Conservation (phyloP, 768 basidiomycete species). For the Coprinopsis sp. region DNA sequence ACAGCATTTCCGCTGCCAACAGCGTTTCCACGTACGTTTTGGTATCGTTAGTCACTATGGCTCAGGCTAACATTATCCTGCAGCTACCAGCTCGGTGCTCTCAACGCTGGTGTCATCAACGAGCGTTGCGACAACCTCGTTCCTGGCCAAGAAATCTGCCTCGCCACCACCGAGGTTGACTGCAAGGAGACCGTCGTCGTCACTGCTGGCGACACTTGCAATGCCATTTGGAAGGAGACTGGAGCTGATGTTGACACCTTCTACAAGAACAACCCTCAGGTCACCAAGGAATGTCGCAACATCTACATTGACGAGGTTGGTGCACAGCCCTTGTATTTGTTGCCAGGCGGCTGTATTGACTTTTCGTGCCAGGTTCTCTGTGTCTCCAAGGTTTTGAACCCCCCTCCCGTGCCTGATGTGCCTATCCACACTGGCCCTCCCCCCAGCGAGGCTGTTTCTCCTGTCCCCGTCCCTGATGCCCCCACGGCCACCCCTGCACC, state of each 20-base stretch:
- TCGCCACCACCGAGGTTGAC: slow-evolving; percentile 56
- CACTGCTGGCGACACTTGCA: slow-evolving; percentile 51
- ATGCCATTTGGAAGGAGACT: slow-evolving; percentile 33
- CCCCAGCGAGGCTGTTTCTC: slow-evolving; percentile 27
- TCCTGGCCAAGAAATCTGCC: slow-evolving; percentile 50
- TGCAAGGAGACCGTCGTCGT: slow-evolving; percentile 62
- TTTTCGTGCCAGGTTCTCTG: slow-evolving; percentile 55
- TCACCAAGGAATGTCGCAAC: slow-evolving; percentile 52
- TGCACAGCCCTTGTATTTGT: slow-evolving; percentile 9
- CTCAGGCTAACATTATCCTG: slow-evolving; percentile 1
- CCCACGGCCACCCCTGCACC: slow-evolving; percentile 4
- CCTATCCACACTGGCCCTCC: slow-evolving; percentile 23
- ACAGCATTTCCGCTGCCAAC: slow-evolving; percentile 56
- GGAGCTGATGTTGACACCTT: slow-evolving; percentile 52
- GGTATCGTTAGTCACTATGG: slow-evolving; percentile 20
- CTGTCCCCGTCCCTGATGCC: slow-evolving; percentile 15
- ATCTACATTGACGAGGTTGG: slow-evolving; percentile 74
- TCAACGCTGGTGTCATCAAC: slow-evolving; percentile 52
- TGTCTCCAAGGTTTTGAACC: slow-evolving; percentile 31
- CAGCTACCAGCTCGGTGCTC: slow-evolving; percentile 70
- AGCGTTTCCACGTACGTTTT: slow-evolving; percentile 57
- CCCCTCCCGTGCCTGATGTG: slow-evolving; percentile 37
- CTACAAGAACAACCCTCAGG: slow-evolving; percentile 70
- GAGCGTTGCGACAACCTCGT: slow-evolving; percentile 53
- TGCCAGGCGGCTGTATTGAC: slow-evolving; percentile 4